Conservation (phyloP, 2,329 filamentous ascomycete species). For the Diatrype stigma region DNA sequence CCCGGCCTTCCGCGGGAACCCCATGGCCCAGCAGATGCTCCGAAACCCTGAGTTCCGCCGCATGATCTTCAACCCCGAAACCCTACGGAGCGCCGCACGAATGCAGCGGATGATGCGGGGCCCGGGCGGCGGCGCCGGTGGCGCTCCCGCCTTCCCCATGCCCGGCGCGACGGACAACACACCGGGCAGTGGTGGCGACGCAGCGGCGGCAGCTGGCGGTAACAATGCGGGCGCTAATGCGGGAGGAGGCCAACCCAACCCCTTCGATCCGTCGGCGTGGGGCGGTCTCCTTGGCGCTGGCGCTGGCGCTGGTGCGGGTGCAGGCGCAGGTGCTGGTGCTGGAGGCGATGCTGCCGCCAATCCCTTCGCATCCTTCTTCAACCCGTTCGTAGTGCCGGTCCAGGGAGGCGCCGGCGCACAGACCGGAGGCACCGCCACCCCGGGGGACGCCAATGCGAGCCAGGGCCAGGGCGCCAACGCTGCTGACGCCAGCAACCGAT, state of each 20-base stretch:
- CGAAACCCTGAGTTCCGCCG: constrained; percentile 70
- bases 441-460: constrained; percentile 19
- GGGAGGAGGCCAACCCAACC: constrained; percentile 36
- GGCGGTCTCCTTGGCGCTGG: constrained; percentile 31
- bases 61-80: constrained; percentile 89
- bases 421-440: constrained; percentile 23
- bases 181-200: constrained; percentile 41
- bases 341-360: constrained; percentile 26
- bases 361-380: constrained; percentile 35
- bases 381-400: constrained; percentile 33
- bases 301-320: constrained; percentile 13
- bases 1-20: constrained; percentile 69
- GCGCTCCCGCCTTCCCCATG: constrained; percentile 69
- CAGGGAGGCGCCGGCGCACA: constrained; percentile 24
- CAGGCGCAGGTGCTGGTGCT: too few relatives aligned
- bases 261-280: constrained; percentile 34
- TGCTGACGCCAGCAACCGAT: constrained; percentile 15
- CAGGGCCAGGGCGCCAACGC: constrained; percentile 21
- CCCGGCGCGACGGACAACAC: constrained; percentile 90
- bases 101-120: constrained; percentile 71
- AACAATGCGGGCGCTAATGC: constrained; percentile 29
- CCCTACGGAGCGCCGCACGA: constrained; percentile 75
- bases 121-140: constrained; percentile 39
- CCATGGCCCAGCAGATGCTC: constrained; percentile 13
- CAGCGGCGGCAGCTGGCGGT: constrained; percentile 18